Evolutionary conservation across 1,139 yeast genomes (phyloP), one percentile per base, ranked within the genome.

Genomic region (Pneumocystis carinii): DNA sequence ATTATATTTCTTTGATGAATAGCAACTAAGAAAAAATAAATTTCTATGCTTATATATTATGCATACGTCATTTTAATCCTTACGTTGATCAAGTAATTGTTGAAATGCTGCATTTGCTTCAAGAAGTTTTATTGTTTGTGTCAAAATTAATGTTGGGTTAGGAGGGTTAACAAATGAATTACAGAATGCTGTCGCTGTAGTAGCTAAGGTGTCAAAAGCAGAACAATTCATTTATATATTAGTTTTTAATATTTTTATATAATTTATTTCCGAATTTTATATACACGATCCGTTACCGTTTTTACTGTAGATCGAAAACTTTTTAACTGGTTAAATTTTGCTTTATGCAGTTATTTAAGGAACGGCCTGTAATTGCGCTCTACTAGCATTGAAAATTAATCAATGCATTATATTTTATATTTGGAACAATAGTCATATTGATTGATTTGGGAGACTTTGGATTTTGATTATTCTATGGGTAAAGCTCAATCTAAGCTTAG

Each of bases 401-500:
- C 35, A 32, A 32, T 32, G 35, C 35, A 32, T 32, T 32, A 8
- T 19, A 14, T 41, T 17, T 19, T 38, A 4, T 14, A 38, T 14
- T 14, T 15, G 41, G 10, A 7, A 3, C 27, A 41, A 17, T 39
- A 41, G 17, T 14, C 17, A 6, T 41, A 17, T 7, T 17, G 7
- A 7, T 8, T 17, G 17, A 12, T 17, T 17, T n/a, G 27, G 27
- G 14, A 7, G 14, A 41, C 17, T 17, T 48, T 48, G 12, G 32
- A 24, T 32, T 32, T 32, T 32, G 35, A 32, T 32, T 32, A 32
- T 32, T 32, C 35, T 32, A 92, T 94, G 99, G 99, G 99, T 14
- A 90, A 90, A 70, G 87, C 96, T 36, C 94, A 95, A 19, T 89
- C 97, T 29, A 94, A 90, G 72, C 77, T 94, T 64, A 87, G 96